These are phyloP conservation scores for Truncatella angustata DNA, from an alignment of 2,329 filamentous ascomycete species.

Conservation along the genomic window DNA sequence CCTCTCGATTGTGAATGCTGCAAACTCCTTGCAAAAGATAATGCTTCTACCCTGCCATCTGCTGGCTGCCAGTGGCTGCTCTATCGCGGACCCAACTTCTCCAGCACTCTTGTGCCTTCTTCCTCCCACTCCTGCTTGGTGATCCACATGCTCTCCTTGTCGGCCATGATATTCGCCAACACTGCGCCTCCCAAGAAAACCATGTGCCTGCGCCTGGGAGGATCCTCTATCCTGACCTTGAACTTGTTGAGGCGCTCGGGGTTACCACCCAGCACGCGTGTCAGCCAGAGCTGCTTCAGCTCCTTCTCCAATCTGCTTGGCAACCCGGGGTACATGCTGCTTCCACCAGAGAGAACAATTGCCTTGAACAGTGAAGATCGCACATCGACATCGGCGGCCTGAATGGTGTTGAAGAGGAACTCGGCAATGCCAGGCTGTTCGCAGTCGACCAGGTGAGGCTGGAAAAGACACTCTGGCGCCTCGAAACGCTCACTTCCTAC, in stretches of 20 bases:
- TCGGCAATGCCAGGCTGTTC: conserved; percentile 96
- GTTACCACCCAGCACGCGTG: conserved; percentile 83
- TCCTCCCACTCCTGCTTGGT: conserved; percentile 96
- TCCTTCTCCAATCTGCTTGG: conserved; percentile 97
- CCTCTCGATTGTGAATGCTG: background rate
- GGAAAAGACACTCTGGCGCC: conserved; percentile 96
- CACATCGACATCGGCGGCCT: conserved; percentile 92
- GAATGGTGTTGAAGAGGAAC: conserved; percentile 98
- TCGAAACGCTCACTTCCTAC: conserved; percentile 98
- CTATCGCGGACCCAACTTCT: conserved; percentile 90
- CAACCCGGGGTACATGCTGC: conserved; percentile 97
- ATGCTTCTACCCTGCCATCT: background rate
- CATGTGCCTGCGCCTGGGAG: conserved; percentile 94
- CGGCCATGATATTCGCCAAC: conserved; percentile 96
- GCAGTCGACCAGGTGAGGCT: conserved; percentile 95
- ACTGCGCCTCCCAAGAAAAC: conserved; percentile 98
- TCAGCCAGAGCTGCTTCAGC: conserved; percentile 97
- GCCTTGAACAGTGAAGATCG: conserved; percentile 93
- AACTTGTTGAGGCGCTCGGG: conserved; percentile 96
- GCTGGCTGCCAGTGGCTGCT: background rate
- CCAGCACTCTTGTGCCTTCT: conserved; percentile 77
- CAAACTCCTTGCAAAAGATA: conserved; percentile 2
- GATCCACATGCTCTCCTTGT: conserved; percentile 99
- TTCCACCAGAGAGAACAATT: conserved; percentile 92
- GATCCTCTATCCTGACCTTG: conserved; percentile 98